These are phyloP conservation scores for Suillus subluteus DNA, from an alignment of 768 basidiomycete genomes.

Conservation along the genomic window DNA sequence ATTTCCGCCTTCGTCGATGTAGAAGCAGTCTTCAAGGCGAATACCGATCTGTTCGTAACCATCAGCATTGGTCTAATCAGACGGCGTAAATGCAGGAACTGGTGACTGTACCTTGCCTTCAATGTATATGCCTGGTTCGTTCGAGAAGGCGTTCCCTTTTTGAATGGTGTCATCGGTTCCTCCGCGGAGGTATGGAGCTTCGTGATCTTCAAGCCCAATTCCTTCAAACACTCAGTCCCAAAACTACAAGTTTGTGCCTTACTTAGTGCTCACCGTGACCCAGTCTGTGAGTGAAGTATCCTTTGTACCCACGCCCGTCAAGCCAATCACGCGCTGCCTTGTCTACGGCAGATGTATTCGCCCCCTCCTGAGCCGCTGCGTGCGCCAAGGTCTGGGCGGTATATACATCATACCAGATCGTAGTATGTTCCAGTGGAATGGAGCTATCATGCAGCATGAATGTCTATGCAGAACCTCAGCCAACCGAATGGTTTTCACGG, in stretches of 20 bases:
- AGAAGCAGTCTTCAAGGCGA: slow-evolving; percentile 85
- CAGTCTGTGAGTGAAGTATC: slow-evolving; percentile 79
- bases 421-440: slow-evolving; percentile 54
- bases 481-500: background rate
- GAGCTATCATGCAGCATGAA: slow-evolving; percentile 62
- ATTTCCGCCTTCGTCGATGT: slow-evolving; percentile 55
- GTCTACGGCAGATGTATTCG: slow-evolving; percentile 60
- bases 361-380: slow-evolving; percentile 48
- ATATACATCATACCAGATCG: slow-evolving; percentile 69
- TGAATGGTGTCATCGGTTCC: slow-evolving; percentile 60
- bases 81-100: too few species aligned
- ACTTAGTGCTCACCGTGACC: slow-evolving; percentile 62
- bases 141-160: slow-evolving; percentile 74
- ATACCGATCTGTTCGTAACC: slow-evolving; percentile 61
- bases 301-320: slow-evolving; percentile 43
- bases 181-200: slow-evolving; percentile 80
- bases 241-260: background rate
- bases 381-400: slow-evolving; percentile 64
- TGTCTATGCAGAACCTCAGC: slow-evolving; percentile 44
- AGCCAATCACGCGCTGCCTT: slow-evolving; percentile 60
- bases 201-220: slow-evolving; percentile 84
- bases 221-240: slow-evolving; percentile 45
- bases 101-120: slow-evolving; percentile 53
- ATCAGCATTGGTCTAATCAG: slow-evolving; percentile 11
- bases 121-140: slow-evolving; percentile 82